Evolutionary conservation across 2,329 filamentous ascomycete species (phyloP), one percentile per base, ranked within the genome.

Genomic region (Sclerotinia subarctica): DNA sequence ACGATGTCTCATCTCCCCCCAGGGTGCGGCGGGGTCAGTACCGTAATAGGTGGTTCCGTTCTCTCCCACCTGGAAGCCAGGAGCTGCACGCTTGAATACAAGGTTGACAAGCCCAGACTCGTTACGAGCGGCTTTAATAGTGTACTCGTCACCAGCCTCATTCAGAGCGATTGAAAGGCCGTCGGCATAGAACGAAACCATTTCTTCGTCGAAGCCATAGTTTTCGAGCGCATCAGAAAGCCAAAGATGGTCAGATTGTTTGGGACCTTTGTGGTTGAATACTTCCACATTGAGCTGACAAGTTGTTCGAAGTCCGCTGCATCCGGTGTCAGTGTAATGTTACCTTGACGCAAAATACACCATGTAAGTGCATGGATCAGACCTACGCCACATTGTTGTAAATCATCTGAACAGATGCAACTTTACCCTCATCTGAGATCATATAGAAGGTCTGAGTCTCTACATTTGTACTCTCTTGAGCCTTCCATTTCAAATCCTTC

Each of bases 361-460:
- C 70, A 56, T 77, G 38, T 58, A 21, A 75, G 53, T 75, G 74
- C 73, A 70, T 24, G 21, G 57, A 62, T 54, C n/a, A 66, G 57
- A 59, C 90, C 80, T 88, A 97, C 94, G 88, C 90, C 78, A 99
- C 91, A 81, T 97, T 97, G 83, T 91, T 97, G 84, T 98, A 97
- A 79, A 99, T 97, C 81, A 98, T 86, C 84, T 99, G 95, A 70
- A 87, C 88, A 80, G 97, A 86, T 66, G 86, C 92, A 72, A 94
- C 79, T 72, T 89, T 84, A 62, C 95, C 95, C 69, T 83, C 87
- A 71, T 97, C 92, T 68, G 90, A 84, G 80, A 89, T 89, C 77
- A 97, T 81, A 82, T 99, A 99, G 82, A 97, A 99, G 70, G 87
- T 93, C 83, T 97, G 91, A 38, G 93, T 97, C 84, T 99, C 95